phyloP scores from a whole-genome alignment of 1,284 basidiomycete species.

The Meira nashicola region DNA sequence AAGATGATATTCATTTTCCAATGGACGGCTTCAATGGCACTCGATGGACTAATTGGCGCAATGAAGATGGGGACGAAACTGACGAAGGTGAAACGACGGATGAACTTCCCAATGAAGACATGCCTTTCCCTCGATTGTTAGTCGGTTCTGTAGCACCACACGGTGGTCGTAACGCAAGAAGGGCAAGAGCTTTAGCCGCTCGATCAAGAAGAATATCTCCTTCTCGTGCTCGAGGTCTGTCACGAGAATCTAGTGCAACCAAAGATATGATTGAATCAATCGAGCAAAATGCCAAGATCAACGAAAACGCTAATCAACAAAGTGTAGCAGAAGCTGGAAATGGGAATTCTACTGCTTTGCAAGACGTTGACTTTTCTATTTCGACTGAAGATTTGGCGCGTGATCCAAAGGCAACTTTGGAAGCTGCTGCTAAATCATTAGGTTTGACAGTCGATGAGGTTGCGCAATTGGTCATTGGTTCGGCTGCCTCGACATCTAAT shows the following conservation, averaged over 20 bases:
- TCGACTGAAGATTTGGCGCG: conserved; percentile 33
- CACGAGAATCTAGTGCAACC: not conserved
- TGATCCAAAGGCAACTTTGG: conserved; percentile 32
- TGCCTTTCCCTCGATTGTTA: conserved; percentile 49
- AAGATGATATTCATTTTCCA: conserved; percentile 5
- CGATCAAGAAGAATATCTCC: conserved; percentile 40
- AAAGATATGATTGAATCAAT: not conserved
- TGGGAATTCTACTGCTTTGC: not conserved
- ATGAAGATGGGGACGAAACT: conserved; percentile 8
- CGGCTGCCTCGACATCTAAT: not conserved
- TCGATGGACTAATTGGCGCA: conserved; percentile 4
- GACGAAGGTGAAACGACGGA: conserved; percentile 53
- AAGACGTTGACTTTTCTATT: conserved; percentile 34
- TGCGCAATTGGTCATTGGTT: conserved; percentile 24
- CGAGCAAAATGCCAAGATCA: not conserved
- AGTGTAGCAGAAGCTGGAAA: no score
- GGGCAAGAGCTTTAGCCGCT: conserved; percentile 47
- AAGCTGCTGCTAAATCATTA: conserved; percentile 27
- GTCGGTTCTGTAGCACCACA: conserved; percentile 49
- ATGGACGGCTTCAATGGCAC: conserved; percentile 5
- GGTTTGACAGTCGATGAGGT: conserved; percentile 29
- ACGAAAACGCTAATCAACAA: not conserved
- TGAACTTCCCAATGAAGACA: conserved; percentile 50
- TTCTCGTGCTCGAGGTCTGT: not conserved
- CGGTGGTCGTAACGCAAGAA: conserved; percentile 43